A percentile compares a stretch with the other conserved stretches of the same genome.
phyloP scores from a whole-genome alignment of 2,329 filamentous ascomycete species.

The Triangularia setosa region DNA sequence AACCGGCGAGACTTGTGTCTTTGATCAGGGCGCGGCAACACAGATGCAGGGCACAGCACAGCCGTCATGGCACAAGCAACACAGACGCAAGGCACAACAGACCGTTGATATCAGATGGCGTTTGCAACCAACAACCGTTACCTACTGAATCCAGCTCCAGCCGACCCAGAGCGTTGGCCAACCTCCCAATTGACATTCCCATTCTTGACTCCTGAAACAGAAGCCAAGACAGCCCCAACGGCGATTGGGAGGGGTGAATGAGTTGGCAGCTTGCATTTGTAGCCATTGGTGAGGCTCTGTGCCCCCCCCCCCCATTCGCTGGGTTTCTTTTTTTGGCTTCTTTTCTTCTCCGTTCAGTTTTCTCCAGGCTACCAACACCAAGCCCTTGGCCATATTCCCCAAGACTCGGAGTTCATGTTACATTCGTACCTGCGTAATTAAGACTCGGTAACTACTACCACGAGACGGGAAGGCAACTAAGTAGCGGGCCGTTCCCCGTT shows the following conservation, averaged over 20 bases:
- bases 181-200: background rate
- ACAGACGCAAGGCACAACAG: background rate
- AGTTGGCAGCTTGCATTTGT: background rate
- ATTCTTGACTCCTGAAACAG: background rate
- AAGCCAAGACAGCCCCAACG: background rate
- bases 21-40: background rate
- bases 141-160: background rate
- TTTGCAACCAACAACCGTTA: background rate
- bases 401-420: background rate
- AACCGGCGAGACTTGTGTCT: background rate
- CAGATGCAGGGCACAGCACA: background rate
- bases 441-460: background rate
- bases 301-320: background rate
- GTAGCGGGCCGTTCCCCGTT: background rate
- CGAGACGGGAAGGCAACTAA: background rate
- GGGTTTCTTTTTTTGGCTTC: background rate
- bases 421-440: background rate
- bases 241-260: background rate
- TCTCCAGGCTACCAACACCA: background rate
- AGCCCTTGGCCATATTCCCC: background rate
- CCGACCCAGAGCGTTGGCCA: background rate
- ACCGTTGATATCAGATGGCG: background rate
- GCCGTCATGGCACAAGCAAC: background rate
- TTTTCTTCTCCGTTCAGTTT: background rate
- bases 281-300: background rate